Base-by-base conservation (phyloP, 1,284 basidiomycete genomes). In the Cutaneotrichosporon curvatum region DNA sequence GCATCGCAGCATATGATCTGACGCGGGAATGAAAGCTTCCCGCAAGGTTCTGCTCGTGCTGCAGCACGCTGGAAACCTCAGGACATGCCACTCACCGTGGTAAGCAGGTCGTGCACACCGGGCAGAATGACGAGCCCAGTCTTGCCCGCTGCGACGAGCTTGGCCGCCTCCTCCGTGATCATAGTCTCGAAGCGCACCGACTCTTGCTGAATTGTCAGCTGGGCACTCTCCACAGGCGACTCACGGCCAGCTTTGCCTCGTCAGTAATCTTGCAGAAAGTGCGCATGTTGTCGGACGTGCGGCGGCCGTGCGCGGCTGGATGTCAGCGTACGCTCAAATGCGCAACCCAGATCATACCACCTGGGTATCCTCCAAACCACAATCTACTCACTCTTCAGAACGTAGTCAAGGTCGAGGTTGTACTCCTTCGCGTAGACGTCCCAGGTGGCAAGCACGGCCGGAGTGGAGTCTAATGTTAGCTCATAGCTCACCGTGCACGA, bases 261-360 rank as follows among this genome's bases (percentile, higher is more conserved):
- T 83, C 79, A 15, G 73, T 65, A 49, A 87, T 76, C 7, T 71
- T 71, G 66, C 84, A 86, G 62, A 77, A 79, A 56, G 83, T 81
- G 50, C 76, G 78, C 47, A 87, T 68, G 25, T 84, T 85, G 63
- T 87, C 85, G 43, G 78, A 74, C 6, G 85, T 74, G 47, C 85
- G 75, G 43, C 83, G 76, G n/a, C 85, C 85, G 63, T 87, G 85
- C 0, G 82, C 79, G 4, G 76, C 86, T 88, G 48, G n/a, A n/a
- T n/a, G n/a, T n/a, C n/a, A n/a, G 21, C 8, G 44, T 45, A 11
- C 37, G 20, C 8, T 18, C 18, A 8, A 37, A 18, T 7, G 16
- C n/a, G 7, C 35, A 37, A 25, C 5, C 15, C 10, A n/a, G 8
- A 9, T 34, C 14, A 6, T 34, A 7, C 32, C 11, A 34, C 32